Conservation (phyloP, 129 eudicot species). For the Flaveria robusta region DNA sequence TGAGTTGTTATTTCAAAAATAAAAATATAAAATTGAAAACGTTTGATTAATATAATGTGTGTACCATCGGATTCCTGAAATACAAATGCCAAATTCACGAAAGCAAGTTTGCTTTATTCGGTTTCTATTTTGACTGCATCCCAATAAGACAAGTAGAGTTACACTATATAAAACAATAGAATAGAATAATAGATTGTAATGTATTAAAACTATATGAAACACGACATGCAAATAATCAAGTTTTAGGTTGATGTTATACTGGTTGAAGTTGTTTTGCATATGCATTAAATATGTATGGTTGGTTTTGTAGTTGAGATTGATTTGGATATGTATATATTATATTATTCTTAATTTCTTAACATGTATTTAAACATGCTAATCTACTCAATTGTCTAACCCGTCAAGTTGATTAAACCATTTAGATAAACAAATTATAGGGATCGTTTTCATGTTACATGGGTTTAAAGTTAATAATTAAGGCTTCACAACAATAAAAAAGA, state of each 20-base stretch:
- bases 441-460: too few relatives aligned
- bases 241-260: neutral
- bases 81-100: conserved; percentile 30
- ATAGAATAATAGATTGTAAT: neutral
- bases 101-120: conserved; percentile 25
- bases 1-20: neutral
- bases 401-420: too few relatives aligned
- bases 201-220: neutral
- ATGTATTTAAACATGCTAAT: too few relatives aligned
- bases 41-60: neutral
- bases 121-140: conserved; percentile 33
- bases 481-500: too few relatives aligned
- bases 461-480: too few relatives aligned
- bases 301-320: too few relatives aligned
- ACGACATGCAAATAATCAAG: neutral
- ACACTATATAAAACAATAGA: conserved; percentile 2
- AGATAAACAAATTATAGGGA: too few relatives aligned
- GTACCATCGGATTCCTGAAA: conserved; percentile 19
- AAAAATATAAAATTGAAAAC: neutral
- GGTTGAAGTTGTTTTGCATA: neutral
- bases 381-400: too few relatives aligned
- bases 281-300: too few relatives aligned
- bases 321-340: too few relatives aligned
- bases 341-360: too few relatives aligned
- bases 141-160: conserved; percentile 28